Evolutionary conservation across 257 asterid genomes (phyloP).

Genomic region (Solanum sparsipilum): DNA sequence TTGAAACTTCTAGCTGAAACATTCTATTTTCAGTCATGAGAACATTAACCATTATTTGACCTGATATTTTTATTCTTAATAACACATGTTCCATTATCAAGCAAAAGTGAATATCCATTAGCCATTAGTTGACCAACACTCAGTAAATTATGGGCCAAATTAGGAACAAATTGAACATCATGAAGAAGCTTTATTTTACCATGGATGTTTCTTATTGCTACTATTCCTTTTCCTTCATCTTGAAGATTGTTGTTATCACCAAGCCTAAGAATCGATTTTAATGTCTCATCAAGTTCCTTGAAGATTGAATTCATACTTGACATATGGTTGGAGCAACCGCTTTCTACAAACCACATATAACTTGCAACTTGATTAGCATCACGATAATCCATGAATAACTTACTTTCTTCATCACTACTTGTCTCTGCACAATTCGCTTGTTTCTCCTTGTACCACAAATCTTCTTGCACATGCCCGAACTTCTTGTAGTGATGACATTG

Average conservation of each 20-base stretch:
- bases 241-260: neutral
- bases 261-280: neutral
- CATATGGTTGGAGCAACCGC: no score
- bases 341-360: no score
- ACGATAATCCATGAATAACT: no score
- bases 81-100: neutral
- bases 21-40: neutral
- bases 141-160: no score
- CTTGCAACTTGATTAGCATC: no score
- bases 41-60: no score
- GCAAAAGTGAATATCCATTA: neutral
- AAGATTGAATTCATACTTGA: no score
- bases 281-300: no score
- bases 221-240: neutral
- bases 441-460: neutral
- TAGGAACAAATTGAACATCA: no score
- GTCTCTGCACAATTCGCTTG: neutral
- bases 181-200: neutral
- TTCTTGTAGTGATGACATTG: neutral
- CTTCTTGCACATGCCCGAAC: neutral
- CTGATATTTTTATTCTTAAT: no score
- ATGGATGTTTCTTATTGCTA: neutral
- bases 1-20: neutral
- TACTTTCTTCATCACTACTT: no score
- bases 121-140: neutral